Conservation (phyloP, 2,329 filamentous ascomycete species). For the Zopfia rhizophila region DNA sequence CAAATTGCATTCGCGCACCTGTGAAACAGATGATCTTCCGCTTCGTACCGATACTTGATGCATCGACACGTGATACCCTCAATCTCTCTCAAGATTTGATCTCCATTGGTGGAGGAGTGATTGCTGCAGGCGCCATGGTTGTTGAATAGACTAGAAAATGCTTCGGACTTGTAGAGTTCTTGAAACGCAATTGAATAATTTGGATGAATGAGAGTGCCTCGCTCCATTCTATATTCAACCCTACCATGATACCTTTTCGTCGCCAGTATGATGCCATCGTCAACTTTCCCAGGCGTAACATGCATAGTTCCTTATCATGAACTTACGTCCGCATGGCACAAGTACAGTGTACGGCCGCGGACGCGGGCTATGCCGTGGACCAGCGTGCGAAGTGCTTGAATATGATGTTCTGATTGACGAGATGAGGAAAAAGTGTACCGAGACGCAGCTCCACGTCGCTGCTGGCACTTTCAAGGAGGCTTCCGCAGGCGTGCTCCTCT, state of each 20-base stretch:
- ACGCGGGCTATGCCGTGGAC: constrained; percentile 1
- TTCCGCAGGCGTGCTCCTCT: constrained; percentile 3
- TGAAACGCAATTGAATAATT: neutral
- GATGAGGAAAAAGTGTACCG: constrained; percentile 1
- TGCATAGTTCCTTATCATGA: constrained; percentile 19
- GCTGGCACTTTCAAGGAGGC: constrained; percentile 1
- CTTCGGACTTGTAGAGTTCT: neutral
- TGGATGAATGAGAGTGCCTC: constrained; percentile 3
- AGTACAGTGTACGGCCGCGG: constrained; percentile 7
- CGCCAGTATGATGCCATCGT: constrained; percentile 26
- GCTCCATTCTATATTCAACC: constrained; percentile 11
- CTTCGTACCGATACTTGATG: constrained; percentile 54
- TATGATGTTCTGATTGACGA: constrained; percentile 17
- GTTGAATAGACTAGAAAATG: neutral
- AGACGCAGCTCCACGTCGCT: constrained; percentile 25
- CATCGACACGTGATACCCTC: constrained; percentile 26
- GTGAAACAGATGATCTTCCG: constrained; percentile 70
- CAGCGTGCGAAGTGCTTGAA: constrained; percentile 10
- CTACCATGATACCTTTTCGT: constrained; percentile 6
- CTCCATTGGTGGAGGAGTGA: constrained; percentile 39
- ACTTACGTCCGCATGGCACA: constrained; percentile 1
- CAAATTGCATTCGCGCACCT: constrained; percentile 51
- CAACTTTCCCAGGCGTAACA: constrained; percentile 1
- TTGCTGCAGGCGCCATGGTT: constrained; percentile 44
- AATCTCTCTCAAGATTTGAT: constrained; percentile 29